Evolutionary conservation across 441 rosid species (phyloP).

Genomic region (Geranium incanum): DNA sequence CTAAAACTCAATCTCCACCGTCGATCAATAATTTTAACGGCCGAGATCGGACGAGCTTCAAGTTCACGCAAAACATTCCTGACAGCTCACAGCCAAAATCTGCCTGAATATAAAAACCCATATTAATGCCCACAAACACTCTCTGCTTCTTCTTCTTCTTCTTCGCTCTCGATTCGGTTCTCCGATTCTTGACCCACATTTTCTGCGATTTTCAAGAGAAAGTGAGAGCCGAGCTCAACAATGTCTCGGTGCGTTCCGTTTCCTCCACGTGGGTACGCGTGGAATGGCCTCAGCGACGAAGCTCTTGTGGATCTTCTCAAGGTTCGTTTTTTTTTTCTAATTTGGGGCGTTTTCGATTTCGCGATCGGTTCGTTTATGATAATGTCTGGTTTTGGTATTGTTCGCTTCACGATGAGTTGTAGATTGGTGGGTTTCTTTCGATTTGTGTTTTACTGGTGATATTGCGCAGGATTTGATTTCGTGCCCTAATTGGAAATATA

Average conservation of each 20-base stretch:
- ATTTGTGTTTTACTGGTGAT: neutral
- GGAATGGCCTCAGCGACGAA: conserved; percentile 14
- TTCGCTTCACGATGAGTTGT: neutral
- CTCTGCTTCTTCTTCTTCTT: neutral
- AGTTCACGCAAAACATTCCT: neutral
- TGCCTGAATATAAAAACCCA: neutral
- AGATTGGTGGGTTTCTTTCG: neutral
- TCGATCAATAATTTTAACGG: neutral
- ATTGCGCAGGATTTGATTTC: neutral
- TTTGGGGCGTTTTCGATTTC: neutral
- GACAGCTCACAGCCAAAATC: neutral
- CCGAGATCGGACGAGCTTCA: neutral
- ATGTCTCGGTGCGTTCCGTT: conserved; percentile 26
- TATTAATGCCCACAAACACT: neutral
- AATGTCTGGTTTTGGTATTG: neutral
- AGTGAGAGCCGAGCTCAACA: neutral
- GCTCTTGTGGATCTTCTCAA: conserved; percentile 3
- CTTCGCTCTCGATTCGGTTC: neutral
- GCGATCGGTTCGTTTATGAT: neutral
- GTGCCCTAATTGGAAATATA: neutral
- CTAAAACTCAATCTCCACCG: neutral
- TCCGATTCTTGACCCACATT: neutral
- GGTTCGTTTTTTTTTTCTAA: neutral
- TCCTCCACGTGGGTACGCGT: conserved; percentile 20
- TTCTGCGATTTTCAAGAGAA: neutral